A percentile compares a stretch with the other conserved stretches of the same genome.
Evolutionary conservation across 1,284 basidiomycete species (phyloP).

Genomic region (Papiliotrema nemorosa): DNA sequence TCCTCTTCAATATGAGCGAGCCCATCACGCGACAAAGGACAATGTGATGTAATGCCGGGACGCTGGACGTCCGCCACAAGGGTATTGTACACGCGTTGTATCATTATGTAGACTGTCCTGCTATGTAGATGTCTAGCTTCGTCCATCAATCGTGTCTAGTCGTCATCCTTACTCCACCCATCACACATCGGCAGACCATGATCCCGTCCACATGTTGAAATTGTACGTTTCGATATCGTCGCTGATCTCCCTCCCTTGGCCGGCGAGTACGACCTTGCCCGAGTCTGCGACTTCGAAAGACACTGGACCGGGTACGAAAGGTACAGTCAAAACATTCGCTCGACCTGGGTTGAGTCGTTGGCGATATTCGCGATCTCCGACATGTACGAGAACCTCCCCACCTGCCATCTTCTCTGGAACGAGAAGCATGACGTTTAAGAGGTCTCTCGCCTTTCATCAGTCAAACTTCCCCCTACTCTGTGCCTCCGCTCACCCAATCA

Average conservation of each 20-base stretch:
- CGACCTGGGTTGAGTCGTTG: conserved; percentile 13
- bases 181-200: conserved; percentile 13
- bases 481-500: conserved; percentile 33
- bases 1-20: too few relatives aligned
- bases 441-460: conserved; percentile 39
- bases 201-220: conserved; percentile 48
- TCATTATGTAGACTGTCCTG: too few relatives aligned
- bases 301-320: conserved; percentile 37
- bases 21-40: too few relatives aligned
- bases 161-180: too few relatives aligned
- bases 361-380: conserved; percentile 9
- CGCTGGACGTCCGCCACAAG: too few relatives aligned
- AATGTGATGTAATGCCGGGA: not conserved
- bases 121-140: too few relatives aligned
- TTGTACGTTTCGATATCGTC: conserved; percentile 30
- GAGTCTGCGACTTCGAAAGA: conserved; percentile 21
- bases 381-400: conserved; percentile 12
- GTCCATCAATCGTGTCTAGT: too few relatives aligned
- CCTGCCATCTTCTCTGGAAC: conserved; percentile 8
- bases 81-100: too few relatives aligned
- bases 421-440: conserved; percentile 40
- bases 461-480: not conserved
- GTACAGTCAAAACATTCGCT: conserved; percentile 24
- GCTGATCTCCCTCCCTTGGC: conserved; percentile 26
- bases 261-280: conserved; percentile 23